Conservation (phyloP, 208 protist genomes). For the Entamoeba invadens region DNA sequence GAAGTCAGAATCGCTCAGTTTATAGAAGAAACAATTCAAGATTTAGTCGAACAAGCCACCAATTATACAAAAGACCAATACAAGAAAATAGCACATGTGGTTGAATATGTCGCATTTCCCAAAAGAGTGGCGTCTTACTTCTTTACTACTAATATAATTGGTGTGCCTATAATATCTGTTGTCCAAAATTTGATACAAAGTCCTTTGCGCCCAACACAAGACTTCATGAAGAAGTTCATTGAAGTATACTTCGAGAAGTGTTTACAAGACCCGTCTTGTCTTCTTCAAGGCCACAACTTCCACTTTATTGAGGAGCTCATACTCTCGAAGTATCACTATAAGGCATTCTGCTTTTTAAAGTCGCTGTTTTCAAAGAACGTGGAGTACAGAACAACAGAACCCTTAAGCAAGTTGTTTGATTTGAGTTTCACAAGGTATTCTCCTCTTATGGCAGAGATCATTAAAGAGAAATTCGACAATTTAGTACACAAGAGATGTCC, state of each 20-base stretch:
- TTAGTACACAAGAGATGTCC: too few relatives aligned
- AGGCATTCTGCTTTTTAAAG: neutral
- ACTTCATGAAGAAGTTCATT: neutral
- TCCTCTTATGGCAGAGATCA: neutral
- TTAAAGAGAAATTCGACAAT: neutral
- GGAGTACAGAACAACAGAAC: neutral
- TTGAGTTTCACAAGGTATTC: neutral
- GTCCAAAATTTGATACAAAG: neutral
- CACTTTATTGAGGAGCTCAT: neutral
- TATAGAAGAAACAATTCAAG: neutral
- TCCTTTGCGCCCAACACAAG: neutral
- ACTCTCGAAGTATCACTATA: neutral
- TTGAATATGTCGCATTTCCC: neutral
- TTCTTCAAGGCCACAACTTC: neutral
- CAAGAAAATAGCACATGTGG: neutral
- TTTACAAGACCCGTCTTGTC: neutral
- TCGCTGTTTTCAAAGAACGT: neutral
- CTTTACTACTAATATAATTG: neutral
- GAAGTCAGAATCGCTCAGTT: neutral
- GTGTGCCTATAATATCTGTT: neutral
- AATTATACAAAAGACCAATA: neutral
- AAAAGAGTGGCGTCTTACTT: neutral
- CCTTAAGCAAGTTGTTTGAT: neutral
- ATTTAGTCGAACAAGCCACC: neutral
- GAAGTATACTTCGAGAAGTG: neutral